These are phyloP conservation scores for Phaseolus coccineus DNA, from an alignment of 331 rosid genomes.

Conservation along the genomic window DNA sequence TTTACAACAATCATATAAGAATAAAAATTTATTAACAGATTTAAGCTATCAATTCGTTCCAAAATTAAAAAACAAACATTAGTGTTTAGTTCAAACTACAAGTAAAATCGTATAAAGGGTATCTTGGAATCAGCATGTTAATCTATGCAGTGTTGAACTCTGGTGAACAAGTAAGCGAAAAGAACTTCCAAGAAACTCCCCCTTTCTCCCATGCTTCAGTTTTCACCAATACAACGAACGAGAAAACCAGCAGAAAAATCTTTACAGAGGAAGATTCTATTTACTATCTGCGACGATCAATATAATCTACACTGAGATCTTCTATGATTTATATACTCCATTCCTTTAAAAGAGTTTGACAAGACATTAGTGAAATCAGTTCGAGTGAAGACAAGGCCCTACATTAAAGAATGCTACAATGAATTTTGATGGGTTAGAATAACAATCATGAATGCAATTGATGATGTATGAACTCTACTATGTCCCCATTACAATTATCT, in stretches of 20 bases:
- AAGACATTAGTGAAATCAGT: constrained; percentile 34
- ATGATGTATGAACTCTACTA: constrained; percentile 46
- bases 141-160: not conserved
- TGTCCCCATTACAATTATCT: constrained; percentile 42
- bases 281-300: constrained; percentile 7
- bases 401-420: constrained; percentile 52
- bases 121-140: not conserved
- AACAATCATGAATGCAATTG: constrained; percentile 50
- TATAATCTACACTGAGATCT: constrained; percentile 17
- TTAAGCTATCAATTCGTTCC: not conserved
- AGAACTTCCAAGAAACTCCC: constrained; percentile 5
- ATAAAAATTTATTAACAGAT: not conserved
- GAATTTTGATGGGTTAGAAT: constrained; percentile 56
- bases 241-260: constrained; percentile 10
- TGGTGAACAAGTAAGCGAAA: not conserved
- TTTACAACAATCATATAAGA: not conserved
- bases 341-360: constrained; percentile 30
- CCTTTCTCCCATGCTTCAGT: not conserved
- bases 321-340: constrained; percentile 44
- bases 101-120: not conserved
- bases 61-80: not conserved
- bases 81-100: not conserved
- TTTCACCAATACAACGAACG: constrained; percentile 11
- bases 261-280: constrained; percentile 26
- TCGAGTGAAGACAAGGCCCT: constrained; percentile 19